Base-by-base conservation (phyloP, 331 rosid genomes). In the Malus hybrid region DNA sequence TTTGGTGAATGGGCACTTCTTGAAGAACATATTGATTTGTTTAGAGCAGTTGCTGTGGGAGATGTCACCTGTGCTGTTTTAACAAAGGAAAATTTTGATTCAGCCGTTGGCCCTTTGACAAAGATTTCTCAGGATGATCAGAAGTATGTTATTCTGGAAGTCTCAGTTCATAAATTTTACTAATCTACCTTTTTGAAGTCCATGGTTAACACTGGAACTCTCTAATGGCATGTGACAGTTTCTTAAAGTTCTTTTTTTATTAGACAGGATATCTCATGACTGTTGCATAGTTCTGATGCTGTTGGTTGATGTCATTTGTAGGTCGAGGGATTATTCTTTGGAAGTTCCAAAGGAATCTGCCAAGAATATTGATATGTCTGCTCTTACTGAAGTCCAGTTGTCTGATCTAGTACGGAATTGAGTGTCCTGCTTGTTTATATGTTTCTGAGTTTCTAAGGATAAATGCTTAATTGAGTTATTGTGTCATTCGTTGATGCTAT, bases 1-100 rank as follows among this genome's bases (percentile, higher is more conserved):
- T 95, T 95, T 67, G 99, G 99, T 24, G 99, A 92, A 85, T 95
- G 99, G 99, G 77, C 88, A 64, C 99, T 95, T 85, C 83, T 86
- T 76, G 97, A 93, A 56, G 92, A 95, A 80, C 76, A 22, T 56
- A 77, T 85, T 57, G 96, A 87, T 78, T 86, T 89, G 79, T 71
- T 92, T 72, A 87, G 83, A 73, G 97, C 90, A 59, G 89, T 95
- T 72, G 97, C 99, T 67, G 81, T 90, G 76, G 93, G 91, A 71
- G 90, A 90, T 63, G 99, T 92, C 76, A 79, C 89, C 71, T 95
- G 97, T 78, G 85, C 90, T 78, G 59, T 92, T 83, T 83, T 95
- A 75, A 90, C 97, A 8, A 95, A 92, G 87, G 97, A 90, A 67
- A 89, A 87, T 11, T 90, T 95, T 81, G 97, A 92, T 81, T 92